A percentile compares a stretch with the other conserved stretches of the same genome.
These are phyloP conservation scores for Globisporangium uncinulatum DNA, from an alignment of 352 stramenopile genomes.

Conservation along the genomic window DNA sequence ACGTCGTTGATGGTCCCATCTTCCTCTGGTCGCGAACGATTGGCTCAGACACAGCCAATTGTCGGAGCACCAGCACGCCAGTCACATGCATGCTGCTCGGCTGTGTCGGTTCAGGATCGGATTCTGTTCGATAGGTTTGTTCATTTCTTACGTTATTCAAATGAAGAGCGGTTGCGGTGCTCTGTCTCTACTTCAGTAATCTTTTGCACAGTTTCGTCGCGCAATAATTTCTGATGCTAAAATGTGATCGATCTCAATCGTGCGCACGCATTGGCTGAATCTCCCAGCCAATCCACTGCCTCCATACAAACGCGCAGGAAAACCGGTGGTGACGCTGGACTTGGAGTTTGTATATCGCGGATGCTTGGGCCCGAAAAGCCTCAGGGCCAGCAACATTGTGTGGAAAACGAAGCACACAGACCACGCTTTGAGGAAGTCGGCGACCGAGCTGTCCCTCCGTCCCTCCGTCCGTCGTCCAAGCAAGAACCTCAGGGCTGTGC, in stretches of 20 bases:
- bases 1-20: too few relatives aligned
- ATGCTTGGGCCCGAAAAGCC: too few relatives aligned
- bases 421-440: not conserved
- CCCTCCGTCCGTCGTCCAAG: too few relatives aligned
- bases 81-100: too few relatives aligned
- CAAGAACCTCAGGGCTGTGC: not conserved
- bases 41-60: too few relatives aligned
- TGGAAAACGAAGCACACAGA: not conserved
- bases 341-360: conserved; percentile 5
- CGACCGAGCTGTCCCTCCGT: too few relatives aligned
- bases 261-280: not conserved
- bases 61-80: too few relatives aligned
- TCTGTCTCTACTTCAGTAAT: conserved; percentile 2
- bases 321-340: conserved; percentile 13
- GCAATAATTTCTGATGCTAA: too few relatives aligned
- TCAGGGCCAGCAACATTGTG: too few relatives aligned
- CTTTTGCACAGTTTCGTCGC: not conserved
- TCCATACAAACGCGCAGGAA: not conserved
- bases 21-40: too few relatives aligned
- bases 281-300: not conserved
- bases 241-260: not conserved
- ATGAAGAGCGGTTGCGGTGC: not conserved
- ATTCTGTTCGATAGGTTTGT: not conserved
- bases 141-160: not conserved
- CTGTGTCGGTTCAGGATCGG: conserved; percentile 1